phyloP scores from a whole-genome alignment of 371 early-diverging fungal genomes.

The Blakeslea trispora region DNA sequence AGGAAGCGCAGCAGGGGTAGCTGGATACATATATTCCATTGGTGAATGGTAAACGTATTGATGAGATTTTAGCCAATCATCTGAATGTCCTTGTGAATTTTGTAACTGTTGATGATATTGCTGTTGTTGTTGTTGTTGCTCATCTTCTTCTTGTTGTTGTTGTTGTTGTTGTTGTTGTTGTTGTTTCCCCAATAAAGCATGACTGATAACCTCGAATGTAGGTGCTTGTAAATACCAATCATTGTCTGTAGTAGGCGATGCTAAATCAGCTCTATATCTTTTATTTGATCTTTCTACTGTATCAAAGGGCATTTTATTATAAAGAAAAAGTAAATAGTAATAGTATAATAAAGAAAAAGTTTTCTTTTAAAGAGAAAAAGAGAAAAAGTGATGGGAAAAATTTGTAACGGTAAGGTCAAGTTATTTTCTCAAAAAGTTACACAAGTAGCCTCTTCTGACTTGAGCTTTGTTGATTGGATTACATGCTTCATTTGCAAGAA shows the following conservation, averaged over 20 bases:
- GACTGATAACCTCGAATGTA: constrained; percentile 10
- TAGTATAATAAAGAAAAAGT: too few species aligned
- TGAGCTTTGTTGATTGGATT: constrained; percentile 12
- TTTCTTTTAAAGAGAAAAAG: too few species aligned
- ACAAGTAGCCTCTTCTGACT: constrained; percentile 26
- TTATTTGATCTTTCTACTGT: constrained; percentile 31
- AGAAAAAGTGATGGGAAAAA: constrained; percentile 29
- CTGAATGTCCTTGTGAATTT: neutral
- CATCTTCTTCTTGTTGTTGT: too few species aligned
- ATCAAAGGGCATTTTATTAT: constrained; percentile 29
- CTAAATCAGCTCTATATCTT: constrained; percentile 20
- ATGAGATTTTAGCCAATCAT: constrained; percentile 7
- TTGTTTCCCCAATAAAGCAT: neutral
- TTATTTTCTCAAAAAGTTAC: constrained; percentile 20
- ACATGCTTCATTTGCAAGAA: neutral
- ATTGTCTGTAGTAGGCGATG: constrained; percentile 13
- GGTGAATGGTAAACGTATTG: constrained; percentile 5
- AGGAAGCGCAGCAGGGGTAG: constrained; percentile 20
- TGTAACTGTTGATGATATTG: neutral
- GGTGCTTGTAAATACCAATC: constrained; percentile 23
- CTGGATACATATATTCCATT: constrained; percentile 20
- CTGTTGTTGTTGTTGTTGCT: constrained; percentile 1
- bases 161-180: neutral
- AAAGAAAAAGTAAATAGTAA: constrained; percentile 8
- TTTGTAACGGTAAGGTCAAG: constrained; percentile 10